Evolutionary conservation across 2,329 filamentous ascomycete species (phyloP).

Genomic region (Pseudonectria foliicola): DNA sequence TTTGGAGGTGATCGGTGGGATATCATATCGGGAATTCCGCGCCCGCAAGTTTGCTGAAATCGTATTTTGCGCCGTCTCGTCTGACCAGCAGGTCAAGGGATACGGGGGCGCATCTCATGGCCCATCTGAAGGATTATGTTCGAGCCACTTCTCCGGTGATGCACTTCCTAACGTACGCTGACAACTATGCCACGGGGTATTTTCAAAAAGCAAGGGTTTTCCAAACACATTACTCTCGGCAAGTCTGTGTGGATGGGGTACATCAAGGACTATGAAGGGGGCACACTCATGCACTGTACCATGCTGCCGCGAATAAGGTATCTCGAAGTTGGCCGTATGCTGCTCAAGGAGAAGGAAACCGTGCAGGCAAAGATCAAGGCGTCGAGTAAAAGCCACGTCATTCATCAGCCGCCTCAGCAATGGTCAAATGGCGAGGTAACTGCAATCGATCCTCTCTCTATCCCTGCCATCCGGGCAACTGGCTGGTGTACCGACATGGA

Average conservation of each 20-base stretch:
- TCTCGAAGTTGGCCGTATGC: slow-evolving; percentile 85
- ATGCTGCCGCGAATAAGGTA: slow-evolving; percentile 96
- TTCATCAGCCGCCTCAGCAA: slow-evolving; percentile 77
- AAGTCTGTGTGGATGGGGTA: slow-evolving; percentile 97
- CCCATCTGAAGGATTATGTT: slow-evolving; percentile 95
- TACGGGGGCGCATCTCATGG: slow-evolving; percentile 98
- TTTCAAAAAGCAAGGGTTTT: slow-evolving; percentile 99
- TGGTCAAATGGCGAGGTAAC: slow-evolving; percentile 66
- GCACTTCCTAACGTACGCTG: slow-evolving; percentile 97
- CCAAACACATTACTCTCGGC: slow-evolving; percentile 93
- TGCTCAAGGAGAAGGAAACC: slow-evolving; percentile 93
- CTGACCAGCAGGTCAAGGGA: slow-evolving; percentile 96
- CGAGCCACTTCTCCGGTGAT: slow-evolving; percentile 94
- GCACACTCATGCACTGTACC: slow-evolving; percentile 97
- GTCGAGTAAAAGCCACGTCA: slow-evolving; percentile 78
- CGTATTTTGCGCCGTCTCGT: slow-evolving; percentile 96
- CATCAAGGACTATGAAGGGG: slow-evolving; percentile 98
- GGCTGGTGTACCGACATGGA: slow-evolving; percentile 99
- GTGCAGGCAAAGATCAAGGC: slow-evolving; percentile 92
- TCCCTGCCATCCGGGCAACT: slow-evolving; percentile 81
- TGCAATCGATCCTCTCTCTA: slow-evolving; percentile 76
- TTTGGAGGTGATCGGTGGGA: slow-evolving; percentile 90
- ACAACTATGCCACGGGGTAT: slow-evolving; percentile 98
- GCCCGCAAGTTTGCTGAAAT: slow-evolving; percentile 93
- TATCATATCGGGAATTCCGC: slow-evolving; percentile 93